Conservation (phyloP, 805 yeast genomes). For the Zygoascus tannicola region DNA sequence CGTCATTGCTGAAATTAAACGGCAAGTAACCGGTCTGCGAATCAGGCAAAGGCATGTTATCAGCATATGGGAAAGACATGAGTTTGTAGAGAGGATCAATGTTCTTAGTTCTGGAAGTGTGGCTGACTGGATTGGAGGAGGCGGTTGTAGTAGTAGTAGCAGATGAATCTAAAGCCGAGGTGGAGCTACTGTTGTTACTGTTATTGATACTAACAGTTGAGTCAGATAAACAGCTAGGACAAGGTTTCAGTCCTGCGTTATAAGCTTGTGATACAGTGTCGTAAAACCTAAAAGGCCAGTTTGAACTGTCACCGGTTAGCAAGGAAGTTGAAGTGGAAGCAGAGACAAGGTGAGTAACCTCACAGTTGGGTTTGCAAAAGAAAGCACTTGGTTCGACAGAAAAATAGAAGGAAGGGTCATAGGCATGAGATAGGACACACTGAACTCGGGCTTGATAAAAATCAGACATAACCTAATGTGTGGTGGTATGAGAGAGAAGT, state of each 20-base stretch:
- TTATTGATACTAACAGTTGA: conserved; percentile 16
- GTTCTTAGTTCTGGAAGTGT: no score
- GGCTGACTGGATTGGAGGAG: no score
- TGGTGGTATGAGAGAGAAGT: background rate
- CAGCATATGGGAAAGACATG: background rate
- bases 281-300: conserved; percentile 37
- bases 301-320: conserved; percentile 15
- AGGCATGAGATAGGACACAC: conserved; percentile 32
- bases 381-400: conserved; percentile 28
- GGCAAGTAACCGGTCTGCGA: no score
- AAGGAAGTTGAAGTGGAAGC: background rate
- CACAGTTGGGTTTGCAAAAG: conserved; percentile 64
- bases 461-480: background rate
- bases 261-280: conserved; percentile 36
- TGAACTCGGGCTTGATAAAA: conserved; percentile 6
- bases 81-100: no score
- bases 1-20: background rate
- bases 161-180: background rate
- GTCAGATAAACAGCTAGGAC: conserved; percentile 48
- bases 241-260: conserved; percentile 39
- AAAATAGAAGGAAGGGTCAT: conserved; percentile 49
- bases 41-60: no score
- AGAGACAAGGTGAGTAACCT: conserved; percentile 25
- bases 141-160: background rate
- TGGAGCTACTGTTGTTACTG: conserved; percentile 18